Base-by-base conservation (phyloP, 495 filamentous ascomycete species). In the Aspergillus affinis region DNA sequence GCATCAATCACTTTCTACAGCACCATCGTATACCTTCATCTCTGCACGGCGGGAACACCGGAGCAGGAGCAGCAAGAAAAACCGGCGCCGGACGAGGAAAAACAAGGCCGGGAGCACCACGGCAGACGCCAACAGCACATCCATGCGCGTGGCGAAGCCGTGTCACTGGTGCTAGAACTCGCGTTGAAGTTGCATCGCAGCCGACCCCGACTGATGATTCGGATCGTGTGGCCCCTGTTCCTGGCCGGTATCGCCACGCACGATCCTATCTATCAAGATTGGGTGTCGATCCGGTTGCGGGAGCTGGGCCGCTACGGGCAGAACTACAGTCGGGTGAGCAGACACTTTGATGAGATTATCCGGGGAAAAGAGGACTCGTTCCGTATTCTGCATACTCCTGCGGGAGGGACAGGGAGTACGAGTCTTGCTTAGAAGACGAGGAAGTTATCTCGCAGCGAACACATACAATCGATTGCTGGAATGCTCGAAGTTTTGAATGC, bases 201-300 rank as follows among this genome's bases (percentile, higher is more conserved):
- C 57, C 63, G 71, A 48, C 68, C 68, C 0, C 71, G 63, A 26
- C 50, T 71, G 49, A 60, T 72, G 53, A 58, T 68, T 10, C 62
- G 71, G 47, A 75, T 75, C 29, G 57, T 61, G 20, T 72, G 69
- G 73, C 67, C 68, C 9, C 56, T 72, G 15, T 71, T 70, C 41
- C 58, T 72, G 4, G 71, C 71, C 4, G 71, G 69, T 0, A 69
- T 72, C 49, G 73, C 71, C 10, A 75, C 70, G 12, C 55, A 61
- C 0, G 72, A 73, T 51, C 61, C 48, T 8, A 71, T 69, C 9
- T 69, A 69, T 56, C 69, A 69, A 52, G 73, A 74, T 60, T 75
- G 73, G 73, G 71, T 74, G 26, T 69, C 69, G 18, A 72, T 72
- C 29, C 68, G 67, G 21, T 48, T 75, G 51, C 62, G 63, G 5